phyloP scores from a whole-genome alignment of 768 basidiomycete species.

The Amylocystis lapponica region DNA sequence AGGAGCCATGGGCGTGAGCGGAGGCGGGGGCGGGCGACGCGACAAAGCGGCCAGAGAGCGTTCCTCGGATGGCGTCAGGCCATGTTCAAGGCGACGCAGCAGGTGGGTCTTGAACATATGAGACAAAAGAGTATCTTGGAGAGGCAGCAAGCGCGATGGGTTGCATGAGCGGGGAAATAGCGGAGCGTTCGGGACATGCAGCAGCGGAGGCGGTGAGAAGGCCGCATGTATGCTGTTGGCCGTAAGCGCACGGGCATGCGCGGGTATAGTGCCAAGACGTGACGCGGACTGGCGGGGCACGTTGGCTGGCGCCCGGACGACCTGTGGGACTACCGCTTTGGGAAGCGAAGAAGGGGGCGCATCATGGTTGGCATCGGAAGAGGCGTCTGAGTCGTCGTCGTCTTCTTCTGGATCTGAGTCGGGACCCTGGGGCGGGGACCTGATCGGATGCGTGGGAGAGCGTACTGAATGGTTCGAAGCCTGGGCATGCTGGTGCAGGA shows the following conservation, averaged over 20 bases:
- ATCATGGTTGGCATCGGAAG: not conserved
- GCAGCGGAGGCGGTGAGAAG: conserved; percentile 44
- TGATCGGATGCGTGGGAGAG: conserved; percentile 5
- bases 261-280: too few species aligned
- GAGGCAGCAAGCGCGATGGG: conserved; percentile 28
- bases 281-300: too few species aligned
- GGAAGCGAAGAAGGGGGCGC: not conserved
- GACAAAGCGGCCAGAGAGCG: conserved; percentile 39
- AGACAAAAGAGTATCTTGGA: conserved; percentile 35
- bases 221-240: conserved; percentile 40
- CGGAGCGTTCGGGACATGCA: conserved; percentile 29
- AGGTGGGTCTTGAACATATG: conserved; percentile 47
- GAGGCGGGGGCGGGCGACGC: conserved; percentile 9
- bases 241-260: conserved; percentile 38
- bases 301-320: too few species aligned
- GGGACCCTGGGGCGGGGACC: conserved; percentile 1
- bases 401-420: not conserved
- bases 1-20: conserved; percentile 10
- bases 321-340: not conserved
- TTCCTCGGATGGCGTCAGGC: conserved; percentile 31
- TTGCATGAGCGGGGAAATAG: conserved; percentile 58
- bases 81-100: conserved; percentile 36
- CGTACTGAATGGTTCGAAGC: conserved; percentile 1
- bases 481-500: conserved; percentile 5
- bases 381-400: not conserved